Percentiles rank a stretch among this genome's conserved stretches.
phyloP scores from a whole-genome alignment of 176 grass and related monocot species.

The Rhynchospora pubera region DNA sequence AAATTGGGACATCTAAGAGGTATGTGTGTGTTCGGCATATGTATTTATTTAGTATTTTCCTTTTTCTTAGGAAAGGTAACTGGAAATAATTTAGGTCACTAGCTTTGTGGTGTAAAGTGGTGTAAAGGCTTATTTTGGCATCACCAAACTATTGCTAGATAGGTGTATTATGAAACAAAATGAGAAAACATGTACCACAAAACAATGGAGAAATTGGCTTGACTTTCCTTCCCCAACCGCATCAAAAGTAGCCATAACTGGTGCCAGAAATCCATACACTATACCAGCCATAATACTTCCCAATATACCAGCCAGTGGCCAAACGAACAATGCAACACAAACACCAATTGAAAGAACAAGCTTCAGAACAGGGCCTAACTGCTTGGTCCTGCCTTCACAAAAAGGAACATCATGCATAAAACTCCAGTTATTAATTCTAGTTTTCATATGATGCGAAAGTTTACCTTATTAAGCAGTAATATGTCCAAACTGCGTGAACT shows the following conservation, averaged over 20 bases:
- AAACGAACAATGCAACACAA: constrained; percentile 47
- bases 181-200: constrained; percentile 49
- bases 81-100: background rate
- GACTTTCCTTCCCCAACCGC: constrained; percentile 95
- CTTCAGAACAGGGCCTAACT: constrained; percentile 78
- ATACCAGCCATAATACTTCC: constrained; percentile 61
- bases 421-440: constrained; percentile 16
- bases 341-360: constrained; percentile 59
- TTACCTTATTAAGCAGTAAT: constrained; percentile 85
- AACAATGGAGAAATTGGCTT: constrained; percentile 66
- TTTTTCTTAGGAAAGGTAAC: background rate
- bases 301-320: constrained; percentile 59
- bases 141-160: background rate
- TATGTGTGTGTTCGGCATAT: background rate
- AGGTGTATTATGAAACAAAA: background rate
- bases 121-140: background rate
- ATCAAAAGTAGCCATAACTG: constrained; percentile 73
- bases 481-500: constrained; percentile 78
- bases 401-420: constrained; percentile 31
- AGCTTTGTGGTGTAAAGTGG: background rate
- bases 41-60: background rate
- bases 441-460: background rate
- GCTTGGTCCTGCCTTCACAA: constrained; percentile 69
- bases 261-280: constrained; percentile 86
- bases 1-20: background rate